phyloP scores from a whole-genome alignment of 331 rosid species.

The Saraca asoca region DNA sequence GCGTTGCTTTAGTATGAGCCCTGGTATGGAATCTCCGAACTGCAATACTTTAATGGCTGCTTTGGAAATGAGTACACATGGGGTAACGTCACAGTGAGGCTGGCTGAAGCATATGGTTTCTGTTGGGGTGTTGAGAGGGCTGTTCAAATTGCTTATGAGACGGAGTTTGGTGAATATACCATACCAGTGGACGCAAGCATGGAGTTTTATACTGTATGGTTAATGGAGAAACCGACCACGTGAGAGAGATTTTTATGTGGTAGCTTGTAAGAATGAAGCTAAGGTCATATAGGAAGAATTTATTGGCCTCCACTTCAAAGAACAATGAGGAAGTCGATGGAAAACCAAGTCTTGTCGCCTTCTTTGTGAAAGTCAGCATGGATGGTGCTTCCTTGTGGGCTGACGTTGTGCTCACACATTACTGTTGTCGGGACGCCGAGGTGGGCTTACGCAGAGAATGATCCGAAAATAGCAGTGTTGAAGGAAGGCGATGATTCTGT shows the following conservation, averaged over 20 bases:
- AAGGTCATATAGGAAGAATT: constrained; percentile 82
- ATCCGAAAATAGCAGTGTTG: constrained; percentile 74
- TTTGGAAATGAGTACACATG: constrained; percentile 75
- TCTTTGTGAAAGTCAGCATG: constrained; percentile 93
- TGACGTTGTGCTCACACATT: constrained; percentile 86
- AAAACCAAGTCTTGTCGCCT: constrained; percentile 69
- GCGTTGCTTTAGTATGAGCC: no score
- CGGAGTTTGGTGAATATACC: no score
- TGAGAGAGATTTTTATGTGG: no score
- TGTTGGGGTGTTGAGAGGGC: constrained; percentile 99
- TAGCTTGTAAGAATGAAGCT: no score
- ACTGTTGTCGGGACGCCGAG: constrained; percentile 91
- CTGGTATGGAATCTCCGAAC: no score
- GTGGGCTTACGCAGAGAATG: constrained; percentile 74
- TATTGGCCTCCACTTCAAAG: constrained; percentile 69
- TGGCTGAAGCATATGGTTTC: constrained; percentile 91
- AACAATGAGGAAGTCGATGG: constrained; percentile 92
- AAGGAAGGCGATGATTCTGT: constrained; percentile 68
- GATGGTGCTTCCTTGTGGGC: constrained; percentile 83
- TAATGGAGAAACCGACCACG: no score
- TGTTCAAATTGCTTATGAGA: constrained; percentile 95
- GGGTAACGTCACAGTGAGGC: constrained; percentile 85
- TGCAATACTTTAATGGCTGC: no score
- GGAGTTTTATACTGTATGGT: no score
- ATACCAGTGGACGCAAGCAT: no score